Conservation (phyloP, 345 rosid genomes). For the Sisymbrium irio region DNA sequence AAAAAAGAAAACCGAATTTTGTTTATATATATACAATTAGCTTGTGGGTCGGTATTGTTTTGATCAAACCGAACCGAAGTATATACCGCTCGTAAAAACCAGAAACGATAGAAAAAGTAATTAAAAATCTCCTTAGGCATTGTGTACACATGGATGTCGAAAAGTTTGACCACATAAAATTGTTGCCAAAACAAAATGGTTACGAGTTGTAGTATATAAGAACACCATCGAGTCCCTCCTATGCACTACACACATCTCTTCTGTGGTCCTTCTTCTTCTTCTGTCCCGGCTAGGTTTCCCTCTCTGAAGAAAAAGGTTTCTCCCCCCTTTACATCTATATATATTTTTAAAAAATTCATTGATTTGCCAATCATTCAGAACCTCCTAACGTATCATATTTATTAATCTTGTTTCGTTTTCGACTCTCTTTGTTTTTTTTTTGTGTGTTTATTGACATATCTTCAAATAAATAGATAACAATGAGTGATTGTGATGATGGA, state of each 20-base stretch:
- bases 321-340: background rate
- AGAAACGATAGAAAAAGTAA: background rate
- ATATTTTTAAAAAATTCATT: background rate
- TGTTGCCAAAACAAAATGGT: background rate
- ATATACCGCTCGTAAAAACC: background rate
- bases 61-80: background rate
- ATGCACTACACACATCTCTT: background rate
- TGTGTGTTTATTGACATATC: background rate
- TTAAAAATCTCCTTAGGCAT: background rate
- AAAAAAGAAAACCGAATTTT: background rate
- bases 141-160: background rate
- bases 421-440: background rate
- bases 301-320: background rate
- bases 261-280: background rate
- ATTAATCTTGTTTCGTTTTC: background rate
- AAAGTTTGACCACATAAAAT: slow-evolving; percentile 24
- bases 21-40: too few species aligned
- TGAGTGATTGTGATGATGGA: background rate
- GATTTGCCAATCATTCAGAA: background rate
- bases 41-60: background rate
- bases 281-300: background rate
- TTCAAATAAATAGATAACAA: background rate
- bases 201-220: slow-evolving; percentile 5
- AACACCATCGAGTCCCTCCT: background rate
- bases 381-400: background rate